phyloP scores from a whole-genome alignment of 768 basidiomycete species.

The Guyanaporus albipodus region DNA sequence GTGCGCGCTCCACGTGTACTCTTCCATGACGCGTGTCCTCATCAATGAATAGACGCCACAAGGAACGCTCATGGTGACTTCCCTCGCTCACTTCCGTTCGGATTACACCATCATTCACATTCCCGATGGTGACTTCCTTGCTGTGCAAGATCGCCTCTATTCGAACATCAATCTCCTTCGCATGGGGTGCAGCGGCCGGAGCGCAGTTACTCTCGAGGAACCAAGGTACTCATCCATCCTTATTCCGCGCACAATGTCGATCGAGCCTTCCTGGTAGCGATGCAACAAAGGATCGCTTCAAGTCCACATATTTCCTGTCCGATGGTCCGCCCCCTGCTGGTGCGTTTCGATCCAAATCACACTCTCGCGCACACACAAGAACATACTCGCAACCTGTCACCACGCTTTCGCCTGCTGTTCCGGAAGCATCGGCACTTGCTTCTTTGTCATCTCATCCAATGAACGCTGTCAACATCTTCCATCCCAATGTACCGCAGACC shows the following conservation, averaged over 20 bases:
- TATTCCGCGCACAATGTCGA: conserved; percentile 6
- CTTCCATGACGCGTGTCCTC: conserved; percentile 2
- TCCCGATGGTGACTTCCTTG: conserved; percentile 60
- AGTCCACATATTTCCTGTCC: conserved; percentile 60
- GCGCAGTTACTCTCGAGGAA: conserved; percentile 72
- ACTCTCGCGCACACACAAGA: conserved; percentile 27
- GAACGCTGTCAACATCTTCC: conserved; percentile 10
- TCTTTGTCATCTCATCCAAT: conserved; percentile 21
- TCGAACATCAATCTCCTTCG: conserved; percentile 79
- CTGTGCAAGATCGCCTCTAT: conserved; percentile 63
- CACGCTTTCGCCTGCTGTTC: conserved; percentile 20
- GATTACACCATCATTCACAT: conserved; percentile 83
- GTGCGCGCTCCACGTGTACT: conserved; percentile 29
- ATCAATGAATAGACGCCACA: conserved; percentile 46
- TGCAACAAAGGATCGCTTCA: conserved; percentile 76
- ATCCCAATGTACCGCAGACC: conserved; percentile 16
- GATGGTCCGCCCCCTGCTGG: conserved; percentile 32
- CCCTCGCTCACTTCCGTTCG: conserved; percentile 82
- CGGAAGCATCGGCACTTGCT: conserved; percentile 23
- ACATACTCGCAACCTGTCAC: conserved; percentile 28
- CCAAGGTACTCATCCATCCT: conserved; percentile 44
- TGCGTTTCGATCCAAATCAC: conserved; percentile 28
- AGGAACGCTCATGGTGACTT: conserved; percentile 76
- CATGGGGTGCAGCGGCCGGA: conserved; percentile 81
- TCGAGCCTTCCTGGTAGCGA: conserved; percentile 44